Base-by-base conservation (phyloP, 768 basidiomycete species). In the Rhizopogon rudus region DNA sequence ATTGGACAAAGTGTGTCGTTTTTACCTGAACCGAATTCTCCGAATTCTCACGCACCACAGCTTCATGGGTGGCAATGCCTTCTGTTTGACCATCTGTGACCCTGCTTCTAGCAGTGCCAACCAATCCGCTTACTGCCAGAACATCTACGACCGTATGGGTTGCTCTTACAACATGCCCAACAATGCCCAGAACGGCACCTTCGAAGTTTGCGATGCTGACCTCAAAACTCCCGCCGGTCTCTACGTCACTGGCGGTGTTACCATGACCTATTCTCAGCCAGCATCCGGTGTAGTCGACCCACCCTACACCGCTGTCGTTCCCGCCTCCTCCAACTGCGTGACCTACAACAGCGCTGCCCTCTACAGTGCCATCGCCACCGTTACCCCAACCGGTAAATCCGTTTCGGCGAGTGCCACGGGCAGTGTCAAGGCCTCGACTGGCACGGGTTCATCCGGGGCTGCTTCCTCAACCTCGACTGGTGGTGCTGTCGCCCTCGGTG, bases 41-140 rank as follows among this genome's bases (percentile, higher is more conserved):
- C 33, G 5, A 33, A 14, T 35, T 35, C 46, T 48, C 33, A 66
- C 62, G 43, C 76, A 57, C 4, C 29, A 14, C 56, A 87, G 86
- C 68, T 92, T 91, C 78, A 82, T 89, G 62, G 91, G 90, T 54
- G 77, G 77, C 39, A 65, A 73, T 62, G 7, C 56, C 4, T 86
- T 88, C 76, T 93, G 89, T 70, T 62, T 84, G 57, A 92, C 91
- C 64, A 77, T 79, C 0, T 93, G 91, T 70, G 79, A 87, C 62
- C 83, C 84, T 1, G 55, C 67, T 0, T 69, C 70, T 16, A 63
- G 79, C 12, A 69, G 79, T 53, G 8, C 25, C 5, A 44, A 71
- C 28, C 76, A 81, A 6, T 67, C 70, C 3, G 59, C 72, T 7
- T 82, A 71, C 66, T 92, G 90, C 72, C 72, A 88, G 67, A 85